Percentiles rank a stretch among this genome's conserved stretches.
Conservation (phyloP, 768 basidiomycete species). For the Psilocybe azurescens region DNA sequence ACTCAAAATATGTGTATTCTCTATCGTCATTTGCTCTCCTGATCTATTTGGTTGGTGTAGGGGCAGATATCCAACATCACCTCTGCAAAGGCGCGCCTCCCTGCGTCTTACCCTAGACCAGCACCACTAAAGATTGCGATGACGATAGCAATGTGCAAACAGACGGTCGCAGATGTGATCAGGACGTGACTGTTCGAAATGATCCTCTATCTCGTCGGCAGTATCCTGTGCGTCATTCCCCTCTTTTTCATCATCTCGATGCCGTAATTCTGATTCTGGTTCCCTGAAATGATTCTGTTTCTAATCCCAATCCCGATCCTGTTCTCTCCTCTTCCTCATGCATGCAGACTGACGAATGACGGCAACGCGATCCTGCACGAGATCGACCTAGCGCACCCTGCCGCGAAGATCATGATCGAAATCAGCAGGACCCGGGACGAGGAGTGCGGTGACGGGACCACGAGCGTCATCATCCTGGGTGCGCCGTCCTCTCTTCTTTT, state of each 20-base stretch:
- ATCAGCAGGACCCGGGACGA: constrained; percentile 97
- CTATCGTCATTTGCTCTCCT: too few species aligned
- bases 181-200: constrained; percentile 99
- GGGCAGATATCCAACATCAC: constrained; percentile 84
- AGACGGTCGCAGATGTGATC: constrained; percentile 99
- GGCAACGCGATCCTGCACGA: constrained; percentile 99
- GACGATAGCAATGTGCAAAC: constrained; percentile 47
- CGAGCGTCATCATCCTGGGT: constrained; percentile 98
- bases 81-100: constrained; percentile 81
- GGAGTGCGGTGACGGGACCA: constrained; percentile 98
- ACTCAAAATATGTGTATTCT: too few species aligned
- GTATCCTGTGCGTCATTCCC: constrained; percentile 76
- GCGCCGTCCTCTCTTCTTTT: constrained; percentile 23
- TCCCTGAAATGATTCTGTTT: too few species aligned
- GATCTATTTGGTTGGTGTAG: too few species aligned
- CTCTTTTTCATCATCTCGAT: not conserved
- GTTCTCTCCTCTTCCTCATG: too few species aligned
- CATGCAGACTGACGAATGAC: constrained; percentile 87
- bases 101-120: not conserved
- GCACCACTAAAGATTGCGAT: not conserved
- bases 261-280: not conserved
- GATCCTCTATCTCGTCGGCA: constrained; percentile 99
- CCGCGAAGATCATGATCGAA: constrained; percentile 99
- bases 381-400: constrained; percentile 98
- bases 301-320: too few species aligned